Conservation (phyloP, 208 protist species). For the Naegleria fowleri region DNA sequence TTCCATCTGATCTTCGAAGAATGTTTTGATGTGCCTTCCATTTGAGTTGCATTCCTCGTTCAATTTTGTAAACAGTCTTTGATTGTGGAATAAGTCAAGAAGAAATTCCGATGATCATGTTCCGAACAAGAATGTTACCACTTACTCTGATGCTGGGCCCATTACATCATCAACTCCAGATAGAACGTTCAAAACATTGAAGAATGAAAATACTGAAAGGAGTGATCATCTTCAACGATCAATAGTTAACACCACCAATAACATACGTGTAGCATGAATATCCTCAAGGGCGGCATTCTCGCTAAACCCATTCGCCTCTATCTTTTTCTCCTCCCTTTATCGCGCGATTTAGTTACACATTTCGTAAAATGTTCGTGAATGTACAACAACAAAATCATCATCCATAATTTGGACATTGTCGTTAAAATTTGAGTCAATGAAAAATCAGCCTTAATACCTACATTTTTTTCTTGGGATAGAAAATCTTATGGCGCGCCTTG, state of each 20-base stretch:
- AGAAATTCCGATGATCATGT: not conserved
- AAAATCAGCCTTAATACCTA: too few species aligned
- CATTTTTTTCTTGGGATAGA: too few species aligned
- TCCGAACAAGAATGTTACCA: not conserved
- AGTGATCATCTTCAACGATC: too few species aligned
- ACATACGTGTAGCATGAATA: not conserved
- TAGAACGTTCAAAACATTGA: slow-evolving; percentile 14
- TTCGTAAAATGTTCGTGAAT: too few species aligned
- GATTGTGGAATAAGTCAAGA: not conserved
- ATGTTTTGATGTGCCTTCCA: not conserved
- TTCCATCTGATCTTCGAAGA: not conserved
- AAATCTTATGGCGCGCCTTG: too few species aligned
- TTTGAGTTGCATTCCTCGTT: not conserved
- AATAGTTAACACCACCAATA: too few species aligned
- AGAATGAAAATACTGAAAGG: slow-evolving; percentile 12
- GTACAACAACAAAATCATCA: too few species aligned
- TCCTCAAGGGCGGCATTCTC: not conserved
- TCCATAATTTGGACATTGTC: too few species aligned
- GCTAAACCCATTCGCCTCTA: not conserved
- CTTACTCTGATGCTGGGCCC: not conserved
- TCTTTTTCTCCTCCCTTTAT: not conserved
- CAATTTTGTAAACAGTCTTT: not conserved
- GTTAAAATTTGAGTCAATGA: too few species aligned
- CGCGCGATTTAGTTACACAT: too few species aligned
- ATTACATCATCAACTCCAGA: slow-evolving; percentile 9